A percentile compares a stretch with the other conserved stretches of the same genome.
phyloP scores from a whole-genome alignment of 257 asterid genomes.

The Rhazya stricta region DNA sequence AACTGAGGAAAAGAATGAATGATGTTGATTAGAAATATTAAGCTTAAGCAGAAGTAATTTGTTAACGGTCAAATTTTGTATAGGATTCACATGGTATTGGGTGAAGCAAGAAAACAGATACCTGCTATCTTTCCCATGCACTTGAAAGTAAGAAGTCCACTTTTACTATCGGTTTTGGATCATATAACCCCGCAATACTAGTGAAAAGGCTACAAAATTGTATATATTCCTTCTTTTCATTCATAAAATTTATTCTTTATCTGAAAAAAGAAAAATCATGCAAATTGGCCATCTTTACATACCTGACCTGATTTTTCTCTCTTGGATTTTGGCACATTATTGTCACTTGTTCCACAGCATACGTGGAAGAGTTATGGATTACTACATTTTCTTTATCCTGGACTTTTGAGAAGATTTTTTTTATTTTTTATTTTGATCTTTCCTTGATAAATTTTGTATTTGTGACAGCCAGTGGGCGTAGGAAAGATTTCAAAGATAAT shows the following conservation, averaged over 20 bases:
- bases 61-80: neutral
- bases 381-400: neutral
- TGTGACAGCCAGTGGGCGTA: constrained; percentile 81
- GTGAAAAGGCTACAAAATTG: neutral
- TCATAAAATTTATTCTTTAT: neutral
- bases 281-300: neutral
- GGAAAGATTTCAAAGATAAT: constrained; percentile 89
- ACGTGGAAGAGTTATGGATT: neutral
- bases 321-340: neutral
- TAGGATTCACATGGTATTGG: neutral
- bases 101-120: neutral
- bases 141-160: neutral
- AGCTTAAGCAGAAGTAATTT: neutral
- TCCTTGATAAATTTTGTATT: neutral
- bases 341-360: neutral
- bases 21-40: neutral
- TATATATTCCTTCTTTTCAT: neutral
- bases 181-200: neutral
- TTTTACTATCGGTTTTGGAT: neutral
- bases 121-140: no score
- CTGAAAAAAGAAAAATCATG: neutral
- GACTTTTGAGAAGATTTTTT: neutral
- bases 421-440: neutral
- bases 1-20: neutral
- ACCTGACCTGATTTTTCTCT: neutral